Conservation (phyloP, 2,329 filamentous ascomycete genomes). For the Penicillium sp. region DNA sequence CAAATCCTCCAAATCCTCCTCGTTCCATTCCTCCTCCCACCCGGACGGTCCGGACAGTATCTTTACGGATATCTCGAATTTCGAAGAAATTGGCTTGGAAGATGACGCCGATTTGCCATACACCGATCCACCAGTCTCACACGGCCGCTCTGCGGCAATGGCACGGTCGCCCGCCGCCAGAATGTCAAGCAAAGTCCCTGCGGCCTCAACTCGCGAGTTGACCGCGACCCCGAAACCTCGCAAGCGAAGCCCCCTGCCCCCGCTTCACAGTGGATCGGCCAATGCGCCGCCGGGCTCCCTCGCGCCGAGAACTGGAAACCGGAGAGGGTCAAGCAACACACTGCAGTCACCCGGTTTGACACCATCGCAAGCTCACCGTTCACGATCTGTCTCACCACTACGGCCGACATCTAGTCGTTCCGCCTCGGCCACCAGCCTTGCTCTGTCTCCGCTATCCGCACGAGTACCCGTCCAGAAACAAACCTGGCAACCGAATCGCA, state of each 20-base stretch:
- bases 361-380: slow-evolving; percentile 29
- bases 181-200: slow-evolving; percentile 27
- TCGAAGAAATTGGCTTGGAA: slow-evolving; percentile 89
- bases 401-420: slow-evolving; percentile 25
- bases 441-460: slow-evolving; percentile 25
- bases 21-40: slow-evolving; percentile 74
- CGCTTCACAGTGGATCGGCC: slow-evolving; percentile 28
- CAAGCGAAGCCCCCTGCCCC: slow-evolving; percentile 24
- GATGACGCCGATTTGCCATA: slow-evolving; percentile 55
- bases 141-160: slow-evolving; percentile 26
- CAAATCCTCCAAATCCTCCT: slow-evolving; percentile 88
- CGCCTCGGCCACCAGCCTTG: slow-evolving; percentile 28
- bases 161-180: slow-evolving; percentile 27
- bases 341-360: slow-evolving; percentile 27
- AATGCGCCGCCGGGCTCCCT: slow-evolving; percentile 24
- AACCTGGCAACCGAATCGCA: slow-evolving; percentile 46
- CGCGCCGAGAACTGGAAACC: slow-evolving; percentile 21
- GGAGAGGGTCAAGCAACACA: slow-evolving; percentile 21
- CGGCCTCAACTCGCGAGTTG: slow-evolving; percentile 34
- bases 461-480: slow-evolving; percentile 33
- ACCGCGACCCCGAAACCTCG: slow-evolving; percentile 28
- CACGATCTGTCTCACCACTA: slow-evolving; percentile 32
- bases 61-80: slow-evolving; percentile 72
- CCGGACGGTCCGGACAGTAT: slow-evolving; percentile 66
- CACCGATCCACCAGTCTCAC: slow-evolving; percentile 28